Conservation (phyloP, 2,329 filamentous ascomycete species). For the Pseudogymnoascus sp. region DNA sequence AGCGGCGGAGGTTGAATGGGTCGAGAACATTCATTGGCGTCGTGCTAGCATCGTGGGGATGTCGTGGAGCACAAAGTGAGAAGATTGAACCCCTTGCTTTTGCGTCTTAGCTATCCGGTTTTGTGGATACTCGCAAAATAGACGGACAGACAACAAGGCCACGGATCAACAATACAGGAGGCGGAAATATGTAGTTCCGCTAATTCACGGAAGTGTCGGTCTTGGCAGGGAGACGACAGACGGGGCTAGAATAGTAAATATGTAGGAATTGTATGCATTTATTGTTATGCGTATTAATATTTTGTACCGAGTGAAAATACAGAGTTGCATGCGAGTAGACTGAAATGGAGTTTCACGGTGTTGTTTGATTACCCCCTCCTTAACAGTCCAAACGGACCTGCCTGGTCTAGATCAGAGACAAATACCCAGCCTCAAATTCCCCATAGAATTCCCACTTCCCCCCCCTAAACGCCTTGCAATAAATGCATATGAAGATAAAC, state of each 20-base stretch:
- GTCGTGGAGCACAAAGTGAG: neutral
- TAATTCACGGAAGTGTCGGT: neutral
- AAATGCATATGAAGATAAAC: constrained; percentile 6
- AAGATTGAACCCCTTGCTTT: neutral
- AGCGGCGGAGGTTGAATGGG: constrained; percentile 29
- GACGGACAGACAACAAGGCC: neutral
- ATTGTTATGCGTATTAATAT: neutral
- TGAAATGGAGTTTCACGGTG: neutral
- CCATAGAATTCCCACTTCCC: neutral
- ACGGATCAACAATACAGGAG: neutral
- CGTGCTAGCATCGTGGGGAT: neutral
- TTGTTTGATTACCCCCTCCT: neutral
- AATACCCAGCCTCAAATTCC: neutral
- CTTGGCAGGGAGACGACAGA: neutral
- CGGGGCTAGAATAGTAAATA: neutral
- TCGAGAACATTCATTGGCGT: constrained; percentile 30
- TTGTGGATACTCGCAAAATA: constrained; percentile 8
- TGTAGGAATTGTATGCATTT: neutral
- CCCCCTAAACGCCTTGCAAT: constrained; percentile 10
- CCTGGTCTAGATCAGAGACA: neutral
- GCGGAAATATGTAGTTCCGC: constrained; percentile 1
- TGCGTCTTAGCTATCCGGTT: constrained; percentile 4
- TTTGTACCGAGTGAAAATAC: neutral
- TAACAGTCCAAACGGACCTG: neutral
- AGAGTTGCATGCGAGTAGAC: neutral